Percentiles rank a stretch among this genome's conserved stretches.
Evolutionary conservation across 116 monocot genomes (phyloP).

Genomic region (Phalaenopsis hybrid): DNA sequence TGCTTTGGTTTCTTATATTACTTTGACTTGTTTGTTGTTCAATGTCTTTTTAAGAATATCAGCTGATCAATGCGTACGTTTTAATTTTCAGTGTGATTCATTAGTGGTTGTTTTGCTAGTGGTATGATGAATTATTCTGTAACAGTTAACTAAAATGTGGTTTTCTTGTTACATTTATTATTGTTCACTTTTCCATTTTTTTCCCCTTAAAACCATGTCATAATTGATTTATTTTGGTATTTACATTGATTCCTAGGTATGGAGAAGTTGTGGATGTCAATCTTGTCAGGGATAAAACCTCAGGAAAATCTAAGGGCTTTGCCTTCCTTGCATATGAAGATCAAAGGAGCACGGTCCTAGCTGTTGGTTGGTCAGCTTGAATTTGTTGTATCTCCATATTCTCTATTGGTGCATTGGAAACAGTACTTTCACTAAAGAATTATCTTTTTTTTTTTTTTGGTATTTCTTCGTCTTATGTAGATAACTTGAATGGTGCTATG

Average conservation of each 20-base stretch:
- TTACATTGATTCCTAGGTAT: conserved; percentile 38
- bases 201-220: neutral
- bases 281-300: conserved; percentile 83
- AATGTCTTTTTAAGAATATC: neutral
- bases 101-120: neutral
- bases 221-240: neutral
- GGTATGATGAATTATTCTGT: neutral
- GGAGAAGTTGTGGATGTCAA: conserved; percentile 93
- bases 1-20: neutral
- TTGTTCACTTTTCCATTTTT: neutral
- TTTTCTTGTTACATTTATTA: neutral
- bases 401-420: neutral
- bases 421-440: neutral
- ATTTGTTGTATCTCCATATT: neutral
- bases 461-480: conserved; percentile 19
- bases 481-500: conserved; percentile 91
- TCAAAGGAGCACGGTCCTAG: conserved; percentile 90
- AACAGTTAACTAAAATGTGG: neutral
- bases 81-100: neutral
- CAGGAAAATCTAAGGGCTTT: conserved; percentile 91
- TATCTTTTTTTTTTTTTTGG: neutral
- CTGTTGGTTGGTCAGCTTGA: conserved; percentile 50
- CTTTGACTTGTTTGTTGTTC: neutral
- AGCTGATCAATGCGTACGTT: neutral
- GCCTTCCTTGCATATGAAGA: conserved; percentile 95